These are phyloP conservation scores for Aspergillus brunneoviolaceus DNA, from an alignment of 2,329 filamentous ascomycete genomes.

Conservation along the genomic window DNA sequence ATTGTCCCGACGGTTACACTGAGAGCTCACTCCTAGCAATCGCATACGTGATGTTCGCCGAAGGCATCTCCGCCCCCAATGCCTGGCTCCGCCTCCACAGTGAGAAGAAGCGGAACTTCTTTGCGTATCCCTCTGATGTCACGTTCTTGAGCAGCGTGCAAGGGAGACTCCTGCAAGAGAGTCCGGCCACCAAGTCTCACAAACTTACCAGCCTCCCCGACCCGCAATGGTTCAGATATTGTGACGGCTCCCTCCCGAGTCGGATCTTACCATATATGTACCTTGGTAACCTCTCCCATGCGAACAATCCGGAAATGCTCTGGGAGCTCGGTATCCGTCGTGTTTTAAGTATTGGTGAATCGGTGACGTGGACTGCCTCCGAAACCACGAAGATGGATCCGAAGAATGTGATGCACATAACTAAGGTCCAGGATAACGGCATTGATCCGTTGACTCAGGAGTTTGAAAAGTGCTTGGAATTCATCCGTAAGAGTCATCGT, in stretches of 20 bases:
- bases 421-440: slow-evolving; percentile 92
- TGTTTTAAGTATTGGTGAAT: slow-evolving; percentile 89
- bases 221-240: slow-evolving; percentile 75
- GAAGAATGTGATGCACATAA: slow-evolving; percentile 77
- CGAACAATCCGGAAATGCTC: slow-evolving; percentile 86
- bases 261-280: slow-evolving; percentile 93
- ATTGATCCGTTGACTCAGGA: slow-evolving; percentile 87
- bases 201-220: slow-evolving; percentile 40
- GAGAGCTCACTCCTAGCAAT: slow-evolving; percentile 87
- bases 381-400: slow-evolving; percentile 70
- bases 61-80: slow-evolving; percentile 74
- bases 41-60: slow-evolving; percentile 90
- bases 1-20: slow-evolving; percentile 94
- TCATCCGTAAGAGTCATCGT: slow-evolving; percentile 70
- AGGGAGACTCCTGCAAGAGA: slow-evolving; percentile 65
- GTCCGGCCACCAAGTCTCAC: slow-evolving; percentile 30
- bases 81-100: slow-evolving; percentile 87
- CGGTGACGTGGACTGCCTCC: slow-evolving; percentile 73
- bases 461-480: slow-evolving; percentile 81
- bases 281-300: slow-evolving; percentile 86
- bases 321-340: slow-evolving; percentile 78
- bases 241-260: slow-evolving; percentile 90
- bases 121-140: slow-evolving; percentile 90
- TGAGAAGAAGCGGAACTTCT: slow-evolving; percentile 83
- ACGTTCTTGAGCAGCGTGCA: slow-evolving; percentile 75